These are phyloP conservation scores for Chara braunii DNA, from an alignment of 139 green algal genomes.

Conservation along the genomic window DNA sequence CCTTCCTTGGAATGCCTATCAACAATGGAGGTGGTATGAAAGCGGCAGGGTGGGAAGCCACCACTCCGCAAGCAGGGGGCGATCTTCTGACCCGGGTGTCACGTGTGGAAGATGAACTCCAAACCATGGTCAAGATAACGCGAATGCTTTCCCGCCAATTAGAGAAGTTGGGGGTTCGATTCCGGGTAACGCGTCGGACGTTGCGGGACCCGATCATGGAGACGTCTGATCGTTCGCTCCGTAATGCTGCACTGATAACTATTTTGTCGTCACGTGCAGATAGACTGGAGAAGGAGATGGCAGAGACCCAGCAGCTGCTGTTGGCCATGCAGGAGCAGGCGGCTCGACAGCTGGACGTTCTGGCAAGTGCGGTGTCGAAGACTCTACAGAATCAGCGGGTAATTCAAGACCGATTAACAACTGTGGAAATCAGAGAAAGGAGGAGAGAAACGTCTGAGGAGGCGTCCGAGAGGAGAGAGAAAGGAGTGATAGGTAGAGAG, in stretches of 20 bases:
- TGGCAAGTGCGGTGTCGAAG: not conserved
- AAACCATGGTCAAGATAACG: constrained; percentile 6
- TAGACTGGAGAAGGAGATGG: not conserved
- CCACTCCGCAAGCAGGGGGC: no score
- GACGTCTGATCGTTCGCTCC: not conserved
- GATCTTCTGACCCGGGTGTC: no score
- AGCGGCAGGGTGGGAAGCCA: no score
- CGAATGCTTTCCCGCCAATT: constrained; percentile 13
- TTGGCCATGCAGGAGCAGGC: not conserved
- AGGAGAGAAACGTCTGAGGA: no score
- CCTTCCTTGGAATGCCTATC: no score
- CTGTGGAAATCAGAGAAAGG: no score
- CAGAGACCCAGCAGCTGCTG: not conserved
- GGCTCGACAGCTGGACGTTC: not conserved
- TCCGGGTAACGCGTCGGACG: constrained; percentile 20
- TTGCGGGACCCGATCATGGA: constrained; percentile 18
- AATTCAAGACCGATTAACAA: no score
- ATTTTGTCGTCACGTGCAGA: not conserved
- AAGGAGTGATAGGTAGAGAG: no score
- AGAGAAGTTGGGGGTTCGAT: constrained; percentile 25
- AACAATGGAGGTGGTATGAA: no score
- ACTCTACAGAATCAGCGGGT: no score
- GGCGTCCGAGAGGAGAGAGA: no score
- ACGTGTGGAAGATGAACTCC: constrained; percentile 21
- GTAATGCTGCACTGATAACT: no score